Conservation (phyloP, 2,329 filamentous ascomycete species). For the Nemania bipapillata region DNA sequence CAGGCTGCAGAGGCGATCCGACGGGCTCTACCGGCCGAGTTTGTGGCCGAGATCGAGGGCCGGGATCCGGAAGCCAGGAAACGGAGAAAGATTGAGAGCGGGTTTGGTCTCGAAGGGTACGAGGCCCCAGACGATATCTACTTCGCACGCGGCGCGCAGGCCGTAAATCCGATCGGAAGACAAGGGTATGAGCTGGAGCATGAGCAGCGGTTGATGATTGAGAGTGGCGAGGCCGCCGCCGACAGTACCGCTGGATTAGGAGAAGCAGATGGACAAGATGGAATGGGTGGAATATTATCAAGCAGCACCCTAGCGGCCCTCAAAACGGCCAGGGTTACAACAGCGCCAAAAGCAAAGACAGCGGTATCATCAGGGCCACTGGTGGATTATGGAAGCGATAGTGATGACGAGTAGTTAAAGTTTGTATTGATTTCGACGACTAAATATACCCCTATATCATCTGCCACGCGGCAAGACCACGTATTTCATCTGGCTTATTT, state of each 20-base stretch:
- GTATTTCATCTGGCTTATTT: neutral
- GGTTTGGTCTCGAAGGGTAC: constrained; percentile 89
- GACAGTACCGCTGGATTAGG: constrained; percentile 55
- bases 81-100: constrained; percentile 86
- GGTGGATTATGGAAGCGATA: constrained; percentile 90
- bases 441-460: constrained; percentile 26
- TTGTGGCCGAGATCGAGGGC: constrained; percentile 93
- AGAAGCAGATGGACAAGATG: constrained; percentile 54
- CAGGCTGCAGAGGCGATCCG: constrained; percentile 95
- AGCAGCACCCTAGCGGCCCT: constrained; percentile 83
- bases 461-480: neutral
- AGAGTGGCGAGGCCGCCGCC: constrained; percentile 63
- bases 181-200: constrained; percentile 72
- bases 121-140: constrained; percentile 94
- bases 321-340: constrained; percentile 65
- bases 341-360: constrained; percentile 66
- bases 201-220: constrained; percentile 68
- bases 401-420: constrained; percentile 64
- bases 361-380: constrained; percentile 72
- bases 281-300: constrained; percentile 77
- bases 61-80: constrained; percentile 87
- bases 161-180: constrained; percentile 68
- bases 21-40: constrained; percentile 85
- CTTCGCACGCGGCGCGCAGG: constrained; percentile 81
- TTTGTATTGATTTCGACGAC: constrained; percentile 1